phyloP scores from a whole-genome alignment of 2,329 filamentous ascomycete species.

The Fusarium nanum region DNA sequence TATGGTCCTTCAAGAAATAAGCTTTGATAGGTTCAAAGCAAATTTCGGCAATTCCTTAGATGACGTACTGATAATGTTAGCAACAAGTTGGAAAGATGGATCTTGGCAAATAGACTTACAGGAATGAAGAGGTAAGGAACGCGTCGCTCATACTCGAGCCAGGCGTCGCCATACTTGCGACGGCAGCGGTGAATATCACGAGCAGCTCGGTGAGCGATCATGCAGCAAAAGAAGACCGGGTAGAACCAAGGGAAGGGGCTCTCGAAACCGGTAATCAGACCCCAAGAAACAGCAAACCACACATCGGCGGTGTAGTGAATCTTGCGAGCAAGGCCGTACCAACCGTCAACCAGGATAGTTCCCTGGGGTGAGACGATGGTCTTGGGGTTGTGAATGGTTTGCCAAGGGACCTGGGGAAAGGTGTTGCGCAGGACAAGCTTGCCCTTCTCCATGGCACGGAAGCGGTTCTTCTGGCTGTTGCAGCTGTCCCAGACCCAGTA shows the following conservation, averaged over 20 bases:
- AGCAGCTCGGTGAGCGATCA: constrained; percentile 83
- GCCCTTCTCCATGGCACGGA: constrained; percentile 83
- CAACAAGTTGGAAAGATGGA: not conserved
- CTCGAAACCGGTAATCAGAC: constrained; percentile 63
- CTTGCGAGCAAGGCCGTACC: constrained; percentile 81
- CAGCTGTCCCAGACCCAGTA: constrained; percentile 95
- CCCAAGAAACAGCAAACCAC: constrained; percentile 64
- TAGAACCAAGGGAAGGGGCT: constrained; percentile 94
- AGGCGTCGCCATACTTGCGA: constrained; percentile 83
- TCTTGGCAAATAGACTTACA: constrained; percentile 46
- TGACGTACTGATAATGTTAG: constrained; percentile 54
- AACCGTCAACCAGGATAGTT: constrained; percentile 84
- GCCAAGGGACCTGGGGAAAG: constrained; percentile 93
- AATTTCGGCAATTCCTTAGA: constrained; percentile 47
- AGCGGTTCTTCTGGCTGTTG: constrained; percentile 95
- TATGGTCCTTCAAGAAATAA: not conserved
- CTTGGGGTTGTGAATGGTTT: constrained; percentile 82
- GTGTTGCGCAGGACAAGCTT: constrained; percentile 76
- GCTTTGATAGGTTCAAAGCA: not conserved
- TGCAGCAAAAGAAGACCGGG: constrained; percentile 81
- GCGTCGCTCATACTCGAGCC: constrained; percentile 80
- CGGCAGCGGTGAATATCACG: constrained; percentile 83
- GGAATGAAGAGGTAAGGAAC: constrained; percentile 90
- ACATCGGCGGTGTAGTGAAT: constrained; percentile 63
- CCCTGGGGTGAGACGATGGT: constrained; percentile 79